Conservation (phyloP, 208 protist species). For the Sergeia podlipaevii region DNA sequence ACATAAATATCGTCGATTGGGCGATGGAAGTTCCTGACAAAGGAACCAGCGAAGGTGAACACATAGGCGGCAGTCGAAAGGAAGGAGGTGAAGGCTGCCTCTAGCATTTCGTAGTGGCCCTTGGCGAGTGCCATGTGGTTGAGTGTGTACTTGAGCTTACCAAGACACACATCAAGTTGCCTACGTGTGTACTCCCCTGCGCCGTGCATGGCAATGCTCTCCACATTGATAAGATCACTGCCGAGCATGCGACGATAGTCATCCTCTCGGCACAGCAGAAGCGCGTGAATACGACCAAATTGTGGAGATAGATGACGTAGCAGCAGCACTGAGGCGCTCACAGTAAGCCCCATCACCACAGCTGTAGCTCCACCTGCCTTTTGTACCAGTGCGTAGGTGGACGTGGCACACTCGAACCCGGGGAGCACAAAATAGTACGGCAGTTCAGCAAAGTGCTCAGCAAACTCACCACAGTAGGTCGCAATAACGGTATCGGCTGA, state of each 20-base stretch:
- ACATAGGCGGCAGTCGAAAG: conserved; percentile 51
- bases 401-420: conserved; percentile 50
- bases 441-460: conserved; percentile 87
- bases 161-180: conserved; percentile 58
- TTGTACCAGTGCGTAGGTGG: conserved; percentile 54
- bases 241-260: conserved; percentile 78
- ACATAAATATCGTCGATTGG: conserved; percentile 63
- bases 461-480: conserved; percentile 86
- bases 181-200: conserved; percentile 47
- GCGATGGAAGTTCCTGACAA: conserved; percentile 27
- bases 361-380: conserved; percentile 44
- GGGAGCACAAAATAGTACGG: conserved; percentile 88
- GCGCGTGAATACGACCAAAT: conserved; percentile 75
- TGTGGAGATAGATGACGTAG: conserved; percentile 55
- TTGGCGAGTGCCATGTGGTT: conserved; percentile 79
- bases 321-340: conserved; percentile 46
- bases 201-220: conserved; percentile 82
- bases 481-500: conserved; percentile 71
- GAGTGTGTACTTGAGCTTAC: conserved; percentile 53
- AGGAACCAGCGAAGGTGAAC: conserved; percentile 47
- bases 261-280: conserved; percentile 68
- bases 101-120: conserved; percentile 71
- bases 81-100: conserved; percentile 58
- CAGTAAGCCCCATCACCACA: conserved; percentile 35
- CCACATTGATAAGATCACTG: conserved; percentile 63